Evolutionary conservation across 1,139 yeast species (phyloP).

Genomic region (Yamadazyma dushanensis): DNA sequence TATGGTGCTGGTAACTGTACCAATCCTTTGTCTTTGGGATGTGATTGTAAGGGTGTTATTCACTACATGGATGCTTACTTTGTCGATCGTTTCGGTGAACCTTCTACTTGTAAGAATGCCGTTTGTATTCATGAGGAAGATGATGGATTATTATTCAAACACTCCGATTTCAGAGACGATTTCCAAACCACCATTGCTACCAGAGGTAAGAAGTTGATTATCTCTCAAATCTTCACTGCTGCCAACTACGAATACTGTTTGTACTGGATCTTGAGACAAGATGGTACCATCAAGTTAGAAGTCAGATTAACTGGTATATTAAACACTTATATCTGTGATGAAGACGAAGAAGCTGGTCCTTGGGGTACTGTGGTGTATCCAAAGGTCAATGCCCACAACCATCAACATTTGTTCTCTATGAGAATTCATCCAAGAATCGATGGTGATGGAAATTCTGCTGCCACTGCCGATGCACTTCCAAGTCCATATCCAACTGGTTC

Average conservation of each 20-base stretch:
- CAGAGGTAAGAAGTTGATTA: slow-evolving; percentile 70
- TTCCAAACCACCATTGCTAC: slow-evolving; percentile 74
- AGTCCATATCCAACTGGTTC: slow-evolving; percentile 64
- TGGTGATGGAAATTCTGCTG: slow-evolving; percentile 76
- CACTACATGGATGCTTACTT: slow-evolving; percentile 79
- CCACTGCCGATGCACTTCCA: slow-evolving; percentile 62
- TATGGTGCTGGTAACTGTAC: slow-evolving; percentile 88
- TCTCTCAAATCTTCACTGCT: slow-evolving; percentile 82
- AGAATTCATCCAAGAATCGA: slow-evolving; percentile 80
- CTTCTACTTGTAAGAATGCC: slow-evolving; percentile 71
- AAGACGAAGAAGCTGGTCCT: slow-evolving; percentile 65
- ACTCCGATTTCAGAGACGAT: slow-evolving; percentile 80
- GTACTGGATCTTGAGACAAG: slow-evolving; percentile 82
- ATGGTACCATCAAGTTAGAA: slow-evolving; percentile 78
- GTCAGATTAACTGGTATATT: slow-evolving; percentile 79
- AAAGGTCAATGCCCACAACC: slow-evolving; percentile 79
- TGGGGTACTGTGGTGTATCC: slow-evolving; percentile 85
- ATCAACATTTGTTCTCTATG: slow-evolving; percentile 80
- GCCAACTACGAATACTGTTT: slow-evolving; percentile 84
- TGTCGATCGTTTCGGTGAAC: slow-evolving; percentile 64
- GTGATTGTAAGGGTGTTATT: slow-evolving; percentile 84
- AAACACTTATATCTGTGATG: slow-evolving; percentile 64
- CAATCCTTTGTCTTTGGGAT: slow-evolving; percentile 73
- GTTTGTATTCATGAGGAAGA: slow-evolving; percentile 86
- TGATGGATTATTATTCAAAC: slow-evolving; percentile 75